Percentiles rank a stretch among this genome's conserved stretches.
Evolutionary conservation across 106 monocot genomes (phyloP).

Genomic region (Dendrobium nobile): DNA sequence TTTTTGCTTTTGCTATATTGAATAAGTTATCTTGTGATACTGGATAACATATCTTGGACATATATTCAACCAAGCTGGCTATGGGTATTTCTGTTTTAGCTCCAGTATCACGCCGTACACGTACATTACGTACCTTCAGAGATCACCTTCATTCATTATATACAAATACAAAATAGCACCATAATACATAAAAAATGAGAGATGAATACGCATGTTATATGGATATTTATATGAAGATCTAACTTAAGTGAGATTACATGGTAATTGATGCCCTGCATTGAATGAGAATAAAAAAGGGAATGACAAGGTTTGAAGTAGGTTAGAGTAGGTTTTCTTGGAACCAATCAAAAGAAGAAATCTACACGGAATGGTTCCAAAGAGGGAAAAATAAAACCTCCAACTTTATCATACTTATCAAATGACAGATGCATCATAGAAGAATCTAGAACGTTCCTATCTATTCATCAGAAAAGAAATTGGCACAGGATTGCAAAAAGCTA

Average conservation of each 20-base stretch:
- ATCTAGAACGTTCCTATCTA: too few relatives aligned
- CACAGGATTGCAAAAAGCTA: too few relatives aligned
- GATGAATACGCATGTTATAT: not conserved
- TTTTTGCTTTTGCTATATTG: conserved; percentile 73
- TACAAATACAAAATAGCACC: not conserved
- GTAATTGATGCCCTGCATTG: not conserved
- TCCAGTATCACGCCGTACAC: conserved; percentile 90
- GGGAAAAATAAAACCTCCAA: too few relatives aligned
- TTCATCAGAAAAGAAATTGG: too few relatives aligned
- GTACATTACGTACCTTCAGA: conserved; percentile 66
- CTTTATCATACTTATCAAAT: too few relatives aligned
- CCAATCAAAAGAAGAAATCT: not conserved
- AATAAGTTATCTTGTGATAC: conserved; percentile 66
- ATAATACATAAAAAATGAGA: not conserved
- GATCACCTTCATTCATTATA: not conserved
- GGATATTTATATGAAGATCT: not conserved
- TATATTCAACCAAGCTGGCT: conserved; percentile 45
- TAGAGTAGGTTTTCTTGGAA: not conserved
- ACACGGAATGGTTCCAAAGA: too few relatives aligned
- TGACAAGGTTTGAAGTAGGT: not conserved
- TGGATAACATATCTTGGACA: conserved; percentile 44
- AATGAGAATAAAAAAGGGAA: not conserved
- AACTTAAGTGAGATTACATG: not conserved
- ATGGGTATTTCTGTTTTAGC: conserved; percentile 58
- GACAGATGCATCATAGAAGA: too few relatives aligned